Evolutionary conservation across 2,329 filamentous ascomycete genomes (phyloP), one percentile per base, ranked within the genome.

Genomic region (Rhinocladiella mackenziei): DNA sequence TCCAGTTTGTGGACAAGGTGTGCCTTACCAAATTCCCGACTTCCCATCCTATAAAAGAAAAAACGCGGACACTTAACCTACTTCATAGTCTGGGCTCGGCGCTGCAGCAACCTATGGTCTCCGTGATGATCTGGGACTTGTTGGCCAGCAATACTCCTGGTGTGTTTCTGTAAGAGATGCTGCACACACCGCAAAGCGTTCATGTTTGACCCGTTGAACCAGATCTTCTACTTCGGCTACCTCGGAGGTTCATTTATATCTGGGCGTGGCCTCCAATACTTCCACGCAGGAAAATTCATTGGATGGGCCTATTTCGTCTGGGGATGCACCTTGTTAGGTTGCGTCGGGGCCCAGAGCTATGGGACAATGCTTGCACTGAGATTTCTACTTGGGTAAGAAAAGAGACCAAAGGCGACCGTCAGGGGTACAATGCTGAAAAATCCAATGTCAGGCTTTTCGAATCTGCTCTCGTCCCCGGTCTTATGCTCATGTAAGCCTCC

Each of bases 51-150:
- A 13, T 17, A 9, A 23, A 13, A 15, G 35, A 25, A 4, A 25
- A 6, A 15, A 25, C n/a, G n/a, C 34, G 4, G 20, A 25, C 19
- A 9, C 8, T 22, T 26, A 8, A 26, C 22, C 20, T 28, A n/a
- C 74, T n/a, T 74, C 56, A 70, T 19, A 59, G 78, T 4, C 65
- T 64, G 56, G 65, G 4, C 73, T 74, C 17, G 67, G 75, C 39
- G 53, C 62, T 9, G 80, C 80, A 1, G 79, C 80, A 17, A 77
- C 83, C 35, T 82, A 83, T 45, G 78, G 78, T 1, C 75, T 84
- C 47, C 67, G 70, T 13, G 70, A 79, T 2, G 78, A 80, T 49
- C 67, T 82, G 6, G 55, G 64, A 3, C 59, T 72, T 0, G 52
- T 56, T 3, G 69, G 63, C 5, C 66, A 64, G 29, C 57, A 66